These are phyloP conservation scores for Dorcoceras hygrometricum DNA, from an alignment of 257 asterid species.

Conservation along the genomic window DNA sequence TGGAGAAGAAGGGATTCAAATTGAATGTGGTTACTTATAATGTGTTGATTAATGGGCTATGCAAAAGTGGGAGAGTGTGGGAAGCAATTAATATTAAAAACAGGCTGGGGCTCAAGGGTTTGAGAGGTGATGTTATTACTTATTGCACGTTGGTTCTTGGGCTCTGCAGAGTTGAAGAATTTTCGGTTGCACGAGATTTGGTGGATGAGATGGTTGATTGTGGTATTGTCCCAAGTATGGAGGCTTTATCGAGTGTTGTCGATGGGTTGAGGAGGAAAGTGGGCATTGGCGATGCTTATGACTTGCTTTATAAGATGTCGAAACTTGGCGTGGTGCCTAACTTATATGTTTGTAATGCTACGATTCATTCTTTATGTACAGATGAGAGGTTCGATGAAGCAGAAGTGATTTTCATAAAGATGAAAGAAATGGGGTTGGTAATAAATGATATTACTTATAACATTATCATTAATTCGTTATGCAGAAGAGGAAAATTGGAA, in stretches of 20 bases:
- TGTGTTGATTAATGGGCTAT: conserved; percentile 82
- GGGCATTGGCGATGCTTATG: conserved; percentile 45
- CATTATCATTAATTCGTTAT: conserved; percentile 53
- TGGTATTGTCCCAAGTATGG: conserved; percentile 68
- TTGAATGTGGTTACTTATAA: conserved; percentile 67
- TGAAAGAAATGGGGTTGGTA: conserved; percentile 55
- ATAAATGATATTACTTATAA: conserved; percentile 62
- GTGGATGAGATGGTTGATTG: conserved; percentile 66
- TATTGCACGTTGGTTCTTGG: conserved; percentile 70
- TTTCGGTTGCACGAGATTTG: conserved; percentile 49
- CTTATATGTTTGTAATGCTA: conserved; percentile 70
- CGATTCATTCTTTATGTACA: conserved; percentile 65
- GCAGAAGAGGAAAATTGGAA: conserved; percentile 64
- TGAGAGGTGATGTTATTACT: conserved; percentile 69
- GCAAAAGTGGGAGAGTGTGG: conserved; percentile 55
- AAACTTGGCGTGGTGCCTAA: conserved; percentile 60
- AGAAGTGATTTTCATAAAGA: conserved; percentile 44
- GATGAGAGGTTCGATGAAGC: conserved; percentile 57
- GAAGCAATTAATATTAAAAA: conserved; percentile 76
- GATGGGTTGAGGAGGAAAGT: conserved; percentile 78
- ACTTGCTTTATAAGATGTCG: conserved; percentile 51
- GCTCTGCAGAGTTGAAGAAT: conserved; percentile 50
- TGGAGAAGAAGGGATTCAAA: conserved; percentile 42
- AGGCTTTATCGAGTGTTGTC: conserved; percentile 70
- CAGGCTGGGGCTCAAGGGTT: conserved; percentile 38